These are phyloP conservation scores for Arctium lappa DNA, from an alignment of 129 eudicot species.

Conservation along the genomic window DNA sequence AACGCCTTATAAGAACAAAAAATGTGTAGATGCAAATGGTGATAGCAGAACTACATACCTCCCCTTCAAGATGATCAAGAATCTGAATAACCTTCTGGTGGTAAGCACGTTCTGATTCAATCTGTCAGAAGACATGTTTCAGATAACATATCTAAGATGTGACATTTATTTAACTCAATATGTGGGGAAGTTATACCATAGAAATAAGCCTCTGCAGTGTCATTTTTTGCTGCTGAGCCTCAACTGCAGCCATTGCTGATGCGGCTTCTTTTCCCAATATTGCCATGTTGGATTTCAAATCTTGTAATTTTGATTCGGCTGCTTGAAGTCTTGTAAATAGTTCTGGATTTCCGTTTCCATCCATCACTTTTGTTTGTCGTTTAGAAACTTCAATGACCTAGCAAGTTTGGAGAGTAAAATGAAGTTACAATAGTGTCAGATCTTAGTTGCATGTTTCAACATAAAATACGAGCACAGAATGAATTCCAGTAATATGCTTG, in stretches of 20 bases:
- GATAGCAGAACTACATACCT: conserved; percentile 42
- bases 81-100: conserved; percentile 83
- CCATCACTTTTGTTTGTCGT: conserved; percentile 81
- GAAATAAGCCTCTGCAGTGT: conserved; percentile 83
- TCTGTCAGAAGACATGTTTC: conserved; percentile 38
- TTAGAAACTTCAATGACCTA: conserved; percentile 91
- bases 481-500: background rate
- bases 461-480: background rate
- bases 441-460: background rate
- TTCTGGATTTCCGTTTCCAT: conserved; percentile 62
- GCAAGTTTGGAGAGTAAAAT: conserved; percentile 26
- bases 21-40: conserved; percentile 2
- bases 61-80: conserved; percentile 88
- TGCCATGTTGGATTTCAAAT: conserved; percentile 80
- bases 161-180: background rate
- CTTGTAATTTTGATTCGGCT: conserved; percentile 76
- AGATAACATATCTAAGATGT: conserved; percentile 10
- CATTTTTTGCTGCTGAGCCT: conserved; percentile 89
- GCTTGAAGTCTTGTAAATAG: conserved; percentile 66
- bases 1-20: background rate
- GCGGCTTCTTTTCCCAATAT: conserved; percentile 86
- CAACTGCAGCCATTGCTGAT: conserved; percentile 97
- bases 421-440: conserved; percentile 3
- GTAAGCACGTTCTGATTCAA: conserved; percentile 88
- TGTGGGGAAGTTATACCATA: conserved; percentile 47